Evolutionary conservation across 345 rosid species (phyloP).

Genomic region (Tarenaya hassleriana): DNA sequence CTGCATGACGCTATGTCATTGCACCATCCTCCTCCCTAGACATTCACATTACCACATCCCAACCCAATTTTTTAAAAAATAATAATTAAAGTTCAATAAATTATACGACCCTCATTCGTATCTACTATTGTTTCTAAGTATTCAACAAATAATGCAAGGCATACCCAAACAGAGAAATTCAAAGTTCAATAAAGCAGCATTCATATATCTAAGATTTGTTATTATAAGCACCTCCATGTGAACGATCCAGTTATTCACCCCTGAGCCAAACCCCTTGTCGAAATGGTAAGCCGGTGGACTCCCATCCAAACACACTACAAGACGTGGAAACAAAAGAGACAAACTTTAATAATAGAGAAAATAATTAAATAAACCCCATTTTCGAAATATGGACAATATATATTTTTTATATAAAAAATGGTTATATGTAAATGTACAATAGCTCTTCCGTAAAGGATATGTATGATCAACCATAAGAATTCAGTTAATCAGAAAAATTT

Average conservation of each 20-base stretch:
- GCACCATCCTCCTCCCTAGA: constrained; percentile 98
- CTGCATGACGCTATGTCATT: constrained; percentile 46
- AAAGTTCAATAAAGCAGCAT: too few relatives aligned
- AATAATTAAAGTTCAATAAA: background rate
- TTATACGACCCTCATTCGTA: background rate
- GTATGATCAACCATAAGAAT: background rate
- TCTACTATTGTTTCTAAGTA: background rate
- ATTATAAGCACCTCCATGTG: constrained; percentile 90
- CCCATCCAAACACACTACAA: constrained; percentile 92
- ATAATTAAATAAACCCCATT: background rate
- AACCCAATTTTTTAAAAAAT: too few relatives aligned
- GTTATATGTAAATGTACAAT: too few relatives aligned
- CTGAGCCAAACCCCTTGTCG: constrained; percentile 71
- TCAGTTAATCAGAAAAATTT: background rate
- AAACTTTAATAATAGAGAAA: background rate
- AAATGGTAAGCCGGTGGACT: constrained; percentile 93
- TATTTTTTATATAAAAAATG: too few relatives aligned
- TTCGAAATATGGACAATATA: too few relatives aligned
- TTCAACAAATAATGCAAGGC: background rate
- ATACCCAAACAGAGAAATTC: too few relatives aligned
- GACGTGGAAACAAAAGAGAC: background rate
- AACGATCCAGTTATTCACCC: constrained; percentile 77
- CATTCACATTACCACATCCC: constrained; percentile 2
- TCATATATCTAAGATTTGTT: too few relatives aligned
- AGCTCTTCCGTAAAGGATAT: too few relatives aligned